Evolutionary conservation across 371 early-diverging fungal species (phyloP), one percentile per base, ranked within the genome.

Genomic region (Mortierella polycephala): DNA sequence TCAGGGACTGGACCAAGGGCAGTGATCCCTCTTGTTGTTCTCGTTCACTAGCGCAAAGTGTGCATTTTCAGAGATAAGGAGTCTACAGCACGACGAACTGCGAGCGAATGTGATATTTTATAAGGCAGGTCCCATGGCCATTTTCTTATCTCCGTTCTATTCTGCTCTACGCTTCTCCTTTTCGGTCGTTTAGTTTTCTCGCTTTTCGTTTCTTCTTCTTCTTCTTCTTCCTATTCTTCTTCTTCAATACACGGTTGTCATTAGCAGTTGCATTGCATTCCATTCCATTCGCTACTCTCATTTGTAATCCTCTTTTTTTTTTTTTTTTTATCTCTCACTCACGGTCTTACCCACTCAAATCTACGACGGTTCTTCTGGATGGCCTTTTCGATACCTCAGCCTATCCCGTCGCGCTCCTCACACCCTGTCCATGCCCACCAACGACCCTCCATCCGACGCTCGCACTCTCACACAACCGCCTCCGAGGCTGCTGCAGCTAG

Each of bases 401-500:
- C 76, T 67, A 75, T 75, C 59, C 76, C 76, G 8, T 65, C 76
- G 37, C 76, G 76, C 20, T 75, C 76, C 60, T 70, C 76, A 10
- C 76, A 70, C 64, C 76, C 76, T 14, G 71, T 67, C 23, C 75
- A 69, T 40, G 62, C 76, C 7, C 70, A 75, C 51, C 76, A 75
- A 55, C 76, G 76, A 7, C 76, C 76, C 13, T 21, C 71, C 18
- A 62, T 75, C 64, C 70, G 71, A 55, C 76, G 76, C 46, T 63
- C 76, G 14, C 71, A 70, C 12, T 75, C 76, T 30, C 66, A 70
- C n/a, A 67, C 50, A 21, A 10, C 54, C 54, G 6, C 66, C 40
- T 13, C 64, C 13, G 13, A 21, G 30, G 10, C 61, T 8, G 46
- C 52, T 16, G 39, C 39, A 12, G 10, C 54, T 42, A 6, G 57